Percentiles rank a stretch among this genome's conserved stretches.
Conservation (phyloP, 2,329 filamentous ascomycete genomes). For the Fusarium nematophilum region DNA sequence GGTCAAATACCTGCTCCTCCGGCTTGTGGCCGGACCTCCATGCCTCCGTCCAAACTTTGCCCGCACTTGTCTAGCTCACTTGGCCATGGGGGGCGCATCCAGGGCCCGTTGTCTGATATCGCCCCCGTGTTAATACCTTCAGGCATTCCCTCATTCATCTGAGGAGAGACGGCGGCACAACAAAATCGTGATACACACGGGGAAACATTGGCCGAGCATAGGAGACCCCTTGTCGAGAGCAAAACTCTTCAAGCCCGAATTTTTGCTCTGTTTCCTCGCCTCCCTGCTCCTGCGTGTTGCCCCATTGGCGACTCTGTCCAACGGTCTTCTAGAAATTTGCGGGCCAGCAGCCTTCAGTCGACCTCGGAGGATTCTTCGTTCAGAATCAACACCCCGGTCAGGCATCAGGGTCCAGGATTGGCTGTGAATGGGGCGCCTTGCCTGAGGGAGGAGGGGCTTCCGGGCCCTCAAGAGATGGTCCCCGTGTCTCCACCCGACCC, state of each 20-base stretch:
- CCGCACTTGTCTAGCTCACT: conserved; percentile 14
- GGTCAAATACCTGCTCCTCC: conserved; percentile 23
- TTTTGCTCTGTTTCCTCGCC: conserved; percentile 42
- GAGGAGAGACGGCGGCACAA: conserved; percentile 1
- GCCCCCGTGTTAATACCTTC: conserved; percentile 33
- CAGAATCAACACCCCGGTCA: conserved; percentile 43
- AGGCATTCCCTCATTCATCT: conserved; percentile 11
- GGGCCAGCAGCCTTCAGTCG: conserved; percentile 41
- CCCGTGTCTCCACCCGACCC: conserved; percentile 46
- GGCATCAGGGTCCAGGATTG: conserved; percentile 41
- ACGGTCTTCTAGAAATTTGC: conserved; percentile 50
- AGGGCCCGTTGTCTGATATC: conserved; percentile 29
- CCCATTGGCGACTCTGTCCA: conserved; percentile 40
- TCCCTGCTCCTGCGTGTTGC: conserved; percentile 36
- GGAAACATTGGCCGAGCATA: conserved; percentile 18
- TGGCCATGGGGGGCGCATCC: conserved; percentile 12
- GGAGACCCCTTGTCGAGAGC: conserved; percentile 38
- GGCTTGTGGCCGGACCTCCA: conserved; percentile 32
- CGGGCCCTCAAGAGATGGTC: conserved; percentile 44
- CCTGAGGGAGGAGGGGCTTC: conserved; percentile 44
- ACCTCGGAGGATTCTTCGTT: conserved; percentile 48
- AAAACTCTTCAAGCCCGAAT: conserved; percentile 43
- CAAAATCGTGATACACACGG: conserved; percentile 15
- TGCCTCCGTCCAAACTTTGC: conserved; percentile 8
- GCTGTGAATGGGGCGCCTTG: conserved; percentile 34